These are phyloP conservation scores for Furcasterigmium furcatum DNA, from an alignment of 2,329 filamentous ascomycete genomes.

Conservation along the genomic window DNA sequence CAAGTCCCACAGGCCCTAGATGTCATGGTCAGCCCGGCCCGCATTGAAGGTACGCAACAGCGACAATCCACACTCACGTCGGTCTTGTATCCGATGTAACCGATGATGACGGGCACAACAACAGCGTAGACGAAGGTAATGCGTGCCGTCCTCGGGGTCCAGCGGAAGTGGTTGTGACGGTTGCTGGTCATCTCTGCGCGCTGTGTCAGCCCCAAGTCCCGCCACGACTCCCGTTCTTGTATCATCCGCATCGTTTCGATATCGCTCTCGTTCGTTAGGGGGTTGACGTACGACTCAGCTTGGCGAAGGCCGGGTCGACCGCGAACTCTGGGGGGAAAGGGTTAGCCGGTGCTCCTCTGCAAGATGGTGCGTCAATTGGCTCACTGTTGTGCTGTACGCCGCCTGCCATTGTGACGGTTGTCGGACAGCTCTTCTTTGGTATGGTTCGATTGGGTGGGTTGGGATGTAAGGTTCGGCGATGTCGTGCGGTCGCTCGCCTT, in stretches of 20 bases:
- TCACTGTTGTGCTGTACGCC: slow-evolving; percentile 14
- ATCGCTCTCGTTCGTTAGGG: slow-evolving; percentile 2
- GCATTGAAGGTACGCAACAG: not conserved
- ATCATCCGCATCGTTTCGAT: not conserved
- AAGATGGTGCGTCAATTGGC: slow-evolving; percentile 3
- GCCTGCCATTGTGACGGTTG: slow-evolving; percentile 12
- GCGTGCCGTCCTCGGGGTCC: slow-evolving; percentile 79
- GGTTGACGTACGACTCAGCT: slow-evolving; percentile 38
- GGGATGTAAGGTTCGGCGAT: not conserved
- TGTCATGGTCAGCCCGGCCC: slow-evolving; percentile 12
- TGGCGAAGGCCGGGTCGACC: slow-evolving; percentile 44
- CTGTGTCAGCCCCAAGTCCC: slow-evolving; percentile 14
- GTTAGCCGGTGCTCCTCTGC: slow-evolving; percentile 5
- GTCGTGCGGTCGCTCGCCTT: not conserved
- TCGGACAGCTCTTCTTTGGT: not conserved
- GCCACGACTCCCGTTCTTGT: not conserved
- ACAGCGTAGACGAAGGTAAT: slow-evolving; percentile 75
- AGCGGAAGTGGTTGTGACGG: slow-evolving; percentile 93
- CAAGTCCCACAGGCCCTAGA: slow-evolving; percentile 80
- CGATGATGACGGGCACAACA: slow-evolving; percentile 67
- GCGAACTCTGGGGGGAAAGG: slow-evolving; percentile 30
- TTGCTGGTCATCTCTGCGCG: slow-evolving; percentile 73
- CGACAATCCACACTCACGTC: slow-evolving; percentile 81
- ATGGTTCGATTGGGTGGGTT: slow-evolving; percentile 2
- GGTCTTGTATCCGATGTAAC: slow-evolving; percentile 71